Evolutionary conservation across 257 asterid species (phyloP), one percentile per base, ranked within the genome.

Genomic region (Scutellaria barbata): DNA sequence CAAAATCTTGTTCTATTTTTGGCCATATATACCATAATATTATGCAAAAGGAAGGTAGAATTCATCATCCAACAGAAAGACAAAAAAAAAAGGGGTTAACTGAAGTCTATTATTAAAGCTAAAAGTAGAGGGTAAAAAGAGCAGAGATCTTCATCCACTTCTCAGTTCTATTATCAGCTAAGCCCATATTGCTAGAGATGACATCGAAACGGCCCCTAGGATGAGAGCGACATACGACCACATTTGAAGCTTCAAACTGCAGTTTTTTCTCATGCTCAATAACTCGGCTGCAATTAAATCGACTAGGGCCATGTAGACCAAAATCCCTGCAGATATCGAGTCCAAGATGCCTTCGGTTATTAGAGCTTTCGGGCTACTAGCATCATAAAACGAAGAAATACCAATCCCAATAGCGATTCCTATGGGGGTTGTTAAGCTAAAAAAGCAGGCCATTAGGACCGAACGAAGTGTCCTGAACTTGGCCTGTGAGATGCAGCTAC

Each of bases 401-500:
- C 79, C 88, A 0, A 81, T 85, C 40, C 97, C 96, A 4, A 82
- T 63, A 5, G 88, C 89, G 2, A 89, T 86, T 53, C 97, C 97
- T 8, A 79, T 12, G 1, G 96, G 95, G 46, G 96, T 87, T 11
- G 95, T 91, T 25, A 91, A 10, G 62, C 91, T 90, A 7, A 87
- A 91, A 72, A 87, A 87, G 10, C 87, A 84, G 5, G 97, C 96
- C 96, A 89, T 91, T 35, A 87, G 5, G 17, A 85, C 70, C 13
- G 92, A 71, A n/a, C 77, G 90, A 18, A 86, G 73, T 55, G 83
- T 70, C 48, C 72, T 74, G 9, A 91, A 85, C 59, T 77, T 79
- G 42, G 97, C 96, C 73, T 87, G 90, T 13, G 96, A 87, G 41
- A 91, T 89, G 88, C 97, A 91, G 58, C 95, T 95, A 7, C 97